Evolutionary conservation across 2,329 filamentous ascomycete species (phyloP).

Genomic region (Stenocarpella maydis): DNA sequence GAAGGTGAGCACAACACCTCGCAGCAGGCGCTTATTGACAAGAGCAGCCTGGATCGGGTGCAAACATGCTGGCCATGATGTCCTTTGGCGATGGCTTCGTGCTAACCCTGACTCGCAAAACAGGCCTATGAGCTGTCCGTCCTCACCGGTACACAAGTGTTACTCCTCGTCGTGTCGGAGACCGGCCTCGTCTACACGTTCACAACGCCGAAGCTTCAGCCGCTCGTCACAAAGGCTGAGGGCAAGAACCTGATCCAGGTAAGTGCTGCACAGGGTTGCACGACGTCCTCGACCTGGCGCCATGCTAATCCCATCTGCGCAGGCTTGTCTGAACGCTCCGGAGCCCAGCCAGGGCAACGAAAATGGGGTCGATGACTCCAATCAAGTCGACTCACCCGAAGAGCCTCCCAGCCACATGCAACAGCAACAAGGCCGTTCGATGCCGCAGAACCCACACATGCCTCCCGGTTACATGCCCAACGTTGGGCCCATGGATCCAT

Average conservation of each 20-base stretch:
- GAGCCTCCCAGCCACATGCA: constrained; percentile 82
- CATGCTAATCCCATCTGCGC: constrained; percentile 45
- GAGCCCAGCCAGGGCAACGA: constrained; percentile 85
- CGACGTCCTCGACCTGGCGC: constrained; percentile 10
- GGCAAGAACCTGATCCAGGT: constrained; percentile 99
- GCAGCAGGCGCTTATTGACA: background rate
- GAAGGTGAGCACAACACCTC: constrained; percentile 70
- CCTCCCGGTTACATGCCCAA: constrained; percentile 68
- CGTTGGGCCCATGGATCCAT: constrained; percentile 73
- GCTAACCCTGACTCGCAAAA: constrained; percentile 35
- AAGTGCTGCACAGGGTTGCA: constrained; percentile 46
- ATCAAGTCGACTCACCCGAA: constrained; percentile 88
- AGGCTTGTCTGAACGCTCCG: constrained; percentile 97
- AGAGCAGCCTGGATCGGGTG: background rate
- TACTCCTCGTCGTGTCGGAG: constrained; percentile 95
- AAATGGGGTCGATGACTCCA: constrained; percentile 79
- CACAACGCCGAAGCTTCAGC: constrained; percentile 97
- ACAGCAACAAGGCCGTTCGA: constrained; percentile 66
- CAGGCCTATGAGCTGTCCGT: constrained; percentile 96
- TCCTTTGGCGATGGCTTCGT: background rate
- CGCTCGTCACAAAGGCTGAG: constrained; percentile 96
- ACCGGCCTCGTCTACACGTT: constrained; percentile 98
- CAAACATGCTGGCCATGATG: background rate
- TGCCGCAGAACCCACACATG: constrained; percentile 71
- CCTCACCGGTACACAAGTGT: constrained; percentile 95